Base-by-base conservation (phyloP, 805 yeast species). In the Candida chauliodis region DNA sequence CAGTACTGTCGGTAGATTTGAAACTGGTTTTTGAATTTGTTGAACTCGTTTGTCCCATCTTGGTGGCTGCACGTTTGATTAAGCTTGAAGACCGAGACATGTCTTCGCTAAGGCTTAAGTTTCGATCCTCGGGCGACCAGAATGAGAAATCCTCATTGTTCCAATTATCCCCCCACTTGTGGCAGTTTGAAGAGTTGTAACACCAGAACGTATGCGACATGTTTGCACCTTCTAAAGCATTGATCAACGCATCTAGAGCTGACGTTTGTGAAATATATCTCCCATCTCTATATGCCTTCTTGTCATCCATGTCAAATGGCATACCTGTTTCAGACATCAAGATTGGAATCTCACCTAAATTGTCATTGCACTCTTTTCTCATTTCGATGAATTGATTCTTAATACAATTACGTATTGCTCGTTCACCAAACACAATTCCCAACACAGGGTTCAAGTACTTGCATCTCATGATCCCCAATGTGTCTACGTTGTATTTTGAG, bases 311-410 rank as follows among this genome's bases (percentile, higher is more conserved):
- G 58, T 93, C 96, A 57, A 83, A 87, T 2, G 99, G 98, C 82
- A 91, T 87, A 5, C 99, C 99, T n/a, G 91, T 89, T 58, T 91
- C 99, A 1, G 95, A 78, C 72, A 93, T 80, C 16, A 91, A 61
- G 8, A 84, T 74, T 0, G 97, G 96, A 8, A 88, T 69, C 8
- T 57, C 36, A 2, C 97, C 97, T 25, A 90, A 58, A 21, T 73
- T 56, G 3, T 70, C 71, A 5, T 62, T 55, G 4, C 88, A 78
- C 54, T 93, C 98, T 15, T 56, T 52, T 38, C 71, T 74, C 65
- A 91, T 74, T 41, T 75, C 82, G n/a, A 56, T 49, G 41, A 91
- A 65, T 60, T 91, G 97, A 34, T 64, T 72, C 37, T 73, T 69
- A 34, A 91, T 62, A 42, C 88, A 83, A 44, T 78, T 81, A 31